Base-by-base conservation (phyloP, 805 yeast species). In the Millerago galiae region DNA sequence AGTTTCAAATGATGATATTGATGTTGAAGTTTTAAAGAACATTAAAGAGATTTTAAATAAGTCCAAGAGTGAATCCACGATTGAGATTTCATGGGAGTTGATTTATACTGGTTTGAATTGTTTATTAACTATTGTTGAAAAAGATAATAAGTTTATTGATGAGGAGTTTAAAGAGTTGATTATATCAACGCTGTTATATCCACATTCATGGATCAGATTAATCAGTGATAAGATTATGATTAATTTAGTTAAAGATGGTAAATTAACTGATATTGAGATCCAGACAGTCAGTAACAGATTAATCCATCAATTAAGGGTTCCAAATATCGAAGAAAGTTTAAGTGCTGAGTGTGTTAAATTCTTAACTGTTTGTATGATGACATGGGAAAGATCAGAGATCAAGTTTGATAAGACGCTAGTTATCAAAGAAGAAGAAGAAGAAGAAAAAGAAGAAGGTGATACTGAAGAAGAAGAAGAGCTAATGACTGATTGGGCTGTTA, bases 181-280 rank as follows among this genome's bases (percentile, higher is more conserved):
- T 3, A 67, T 76, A 18, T 72, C 71, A 3, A 62, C 79, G 25
- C 68, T 89, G 41, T 66, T 90, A 40, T 90, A 77, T 58, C 97
- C 97, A 2, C 97, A 90, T 61, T 72, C 93, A 1, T 90, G 98
- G 98, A 83, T 90, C 7, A 76, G 97, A 53, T 68, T 83, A 45
- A 64, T 74, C 5, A 67, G 95, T 1, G 65, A 81, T 7, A 68
- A 90, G 41, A 65, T 87, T 28, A 59, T 80, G 32, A 80, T 82
- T 1, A 54, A 62, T 1, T 56, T 83, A 38, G 65, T 85, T 43
- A 68, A 72, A 39, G 62, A 52, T 11, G 51, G 39, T 2, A 48
- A 63, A 3, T 67, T 79, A 34, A 48, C 65, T 2, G 65, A 64
- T 18, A 62, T 66, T 25, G 77, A 79, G 37, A 54, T 83, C n/a